These are phyloP conservation scores for Stagonosporopsis cucurbitacearum DNA, from an alignment of 2,329 filamentous ascomycete species.

Conservation along the genomic window DNA sequence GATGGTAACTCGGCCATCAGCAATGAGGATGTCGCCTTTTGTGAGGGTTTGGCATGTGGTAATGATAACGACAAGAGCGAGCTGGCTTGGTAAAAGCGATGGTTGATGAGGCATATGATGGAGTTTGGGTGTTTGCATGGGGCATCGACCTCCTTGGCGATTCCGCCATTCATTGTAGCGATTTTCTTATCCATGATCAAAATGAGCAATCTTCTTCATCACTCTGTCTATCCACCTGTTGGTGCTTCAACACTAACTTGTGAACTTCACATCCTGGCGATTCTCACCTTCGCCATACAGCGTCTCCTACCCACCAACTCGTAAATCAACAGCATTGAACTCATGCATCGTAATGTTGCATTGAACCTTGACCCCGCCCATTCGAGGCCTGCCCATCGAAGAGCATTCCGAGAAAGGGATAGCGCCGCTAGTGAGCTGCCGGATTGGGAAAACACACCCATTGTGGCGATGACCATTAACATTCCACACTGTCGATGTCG, in stretches of 20 bases:
- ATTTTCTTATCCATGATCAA: slow-evolving; percentile 5
- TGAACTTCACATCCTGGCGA: background rate
- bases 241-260: too few species aligned
- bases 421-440: background rate
- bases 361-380: slow-evolving; percentile 4
- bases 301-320: background rate
- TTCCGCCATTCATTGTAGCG: slow-evolving; percentile 9
- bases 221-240: background rate
- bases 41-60: slow-evolving; percentile 35
- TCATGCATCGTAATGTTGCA: background rate
- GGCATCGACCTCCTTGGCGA: slow-evolving; percentile 22
- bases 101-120: slow-evolving; percentile 24
- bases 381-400: slow-evolving; percentile 3
- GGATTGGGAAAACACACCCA: slow-evolving; percentile 22
- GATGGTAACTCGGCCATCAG: slow-evolving; percentile 26
- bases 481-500: background rate
- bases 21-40: slow-evolving; percentile 39
- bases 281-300: too few species aligned
- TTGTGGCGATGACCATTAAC: slow-evolving; percentile 1
- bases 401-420: slow-evolving; percentile 1
- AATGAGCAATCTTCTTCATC: background rate
- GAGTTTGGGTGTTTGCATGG: slow-evolving; percentile 29
- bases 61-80: slow-evolving; percentile 38
- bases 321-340: background rate
- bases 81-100: slow-evolving; percentile 29